These are phyloP conservation scores for Dioscorea cayenensis DNA, from an alignment of 116 monocot genomes.

Conservation along the genomic window DNA sequence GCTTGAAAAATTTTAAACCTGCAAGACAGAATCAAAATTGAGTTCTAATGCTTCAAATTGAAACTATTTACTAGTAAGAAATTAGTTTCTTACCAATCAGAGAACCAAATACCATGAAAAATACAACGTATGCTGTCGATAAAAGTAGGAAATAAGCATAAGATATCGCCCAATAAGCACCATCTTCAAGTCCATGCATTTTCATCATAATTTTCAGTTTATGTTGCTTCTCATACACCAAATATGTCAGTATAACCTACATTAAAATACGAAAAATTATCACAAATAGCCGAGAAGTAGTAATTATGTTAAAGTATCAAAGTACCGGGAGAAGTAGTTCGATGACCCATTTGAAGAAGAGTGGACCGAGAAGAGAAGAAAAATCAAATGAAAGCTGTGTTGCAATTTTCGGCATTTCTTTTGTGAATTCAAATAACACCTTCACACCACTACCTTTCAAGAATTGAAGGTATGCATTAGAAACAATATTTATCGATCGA, in stretches of 20 bases:
- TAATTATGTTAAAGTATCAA: too few relatives aligned
- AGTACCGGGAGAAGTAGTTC: conserved; percentile 67
- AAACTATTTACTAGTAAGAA: background rate
- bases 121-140: conserved; percentile 51
- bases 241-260: conserved; percentile 70
- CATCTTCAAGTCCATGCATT: conserved; percentile 89
- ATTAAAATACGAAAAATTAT: conserved; percentile 3
- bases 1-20: conserved; percentile 79
- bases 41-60: background rate
- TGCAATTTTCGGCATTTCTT: conserved; percentile 84
- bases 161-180: conserved; percentile 79
- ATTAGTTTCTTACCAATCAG: conserved; percentile 45
- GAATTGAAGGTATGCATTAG: conserved; percentile 64
- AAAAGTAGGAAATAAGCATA: conserved; percentile 70
- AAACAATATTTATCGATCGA: conserved; percentile 3
- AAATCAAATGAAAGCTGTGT: conserved; percentile 41
- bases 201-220: conserved; percentile 90
- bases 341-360: conserved; percentile 72
- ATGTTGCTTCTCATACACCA: conserved; percentile 87
- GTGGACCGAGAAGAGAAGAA: conserved; percentile 61
- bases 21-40: conserved; percentile 5
- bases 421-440: conserved; percentile 56
- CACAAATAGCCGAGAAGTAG: too few relatives aligned
- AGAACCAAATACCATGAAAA: conserved; percentile 75
- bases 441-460: conserved; percentile 35